phyloP scores from a whole-genome alignment of 2,329 filamentous ascomycete genomes.

The Lachnellula subtilissima region DNA sequence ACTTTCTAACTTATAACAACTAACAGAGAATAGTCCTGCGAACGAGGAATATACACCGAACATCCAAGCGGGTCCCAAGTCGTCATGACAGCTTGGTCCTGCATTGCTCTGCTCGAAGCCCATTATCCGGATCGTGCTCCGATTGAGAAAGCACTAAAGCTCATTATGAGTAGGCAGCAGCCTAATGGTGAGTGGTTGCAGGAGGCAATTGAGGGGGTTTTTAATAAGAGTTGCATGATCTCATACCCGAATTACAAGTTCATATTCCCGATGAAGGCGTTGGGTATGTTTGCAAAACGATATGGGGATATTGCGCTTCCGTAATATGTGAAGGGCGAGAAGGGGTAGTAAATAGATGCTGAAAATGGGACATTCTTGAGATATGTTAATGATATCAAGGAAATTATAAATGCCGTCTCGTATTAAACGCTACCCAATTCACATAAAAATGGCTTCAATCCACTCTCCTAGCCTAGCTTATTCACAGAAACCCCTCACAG shows the following conservation, averaged over 20 bases:
- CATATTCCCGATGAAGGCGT: conserved; percentile 85
- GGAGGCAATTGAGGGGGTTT: conserved; percentile 94
- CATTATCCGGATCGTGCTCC: conserved; percentile 70
- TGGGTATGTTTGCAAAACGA: conserved; percentile 64
- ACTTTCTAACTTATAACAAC: conserved; percentile 6
- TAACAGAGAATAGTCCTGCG: conserved; percentile 56
- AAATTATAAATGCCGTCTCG: not conserved
- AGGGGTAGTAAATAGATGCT: too few relatives aligned
- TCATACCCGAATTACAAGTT: conserved; percentile 99
- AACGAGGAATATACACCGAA: conserved; percentile 69
- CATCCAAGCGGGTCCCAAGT: conserved; percentile 76
- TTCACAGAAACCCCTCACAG: too few relatives aligned
- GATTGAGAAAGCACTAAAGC: conserved; percentile 66
- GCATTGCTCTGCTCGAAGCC: conserved; percentile 77
- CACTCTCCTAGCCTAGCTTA: too few relatives aligned
- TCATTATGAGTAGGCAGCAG: conserved; percentile 83
- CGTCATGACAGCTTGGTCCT: conserved; percentile 90
- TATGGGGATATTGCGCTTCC: conserved; percentile 26
- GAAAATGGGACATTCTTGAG: not conserved
- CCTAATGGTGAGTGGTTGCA: conserved; percentile 90
- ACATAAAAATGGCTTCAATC: too few relatives aligned
- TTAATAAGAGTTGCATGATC: conserved; percentile 99
- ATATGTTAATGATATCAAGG: not conserved
- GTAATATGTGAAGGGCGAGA: not conserved
- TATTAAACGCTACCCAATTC: too few relatives aligned